A percentile compares a stretch with the other conserved stretches of the same genome.
These are phyloP conservation scores for Scutellaria galericulata DNA, from an alignment of 257 asterid species.

Conservation along the genomic window DNA sequence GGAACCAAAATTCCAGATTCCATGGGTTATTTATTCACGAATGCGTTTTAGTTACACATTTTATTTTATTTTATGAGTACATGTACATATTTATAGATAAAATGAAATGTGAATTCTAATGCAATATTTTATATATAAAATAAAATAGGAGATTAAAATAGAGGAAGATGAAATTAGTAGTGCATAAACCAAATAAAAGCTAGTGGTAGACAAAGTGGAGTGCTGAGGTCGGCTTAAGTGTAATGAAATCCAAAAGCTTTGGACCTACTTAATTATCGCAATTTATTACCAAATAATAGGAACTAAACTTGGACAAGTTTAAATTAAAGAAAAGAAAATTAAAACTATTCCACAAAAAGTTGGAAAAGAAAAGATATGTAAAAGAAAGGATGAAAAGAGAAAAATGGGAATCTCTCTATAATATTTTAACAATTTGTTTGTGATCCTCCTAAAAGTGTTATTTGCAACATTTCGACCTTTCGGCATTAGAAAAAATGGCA, in stretches of 20 bases:
- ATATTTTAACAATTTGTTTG: not conserved
- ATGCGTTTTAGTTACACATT: too few relatives aligned
- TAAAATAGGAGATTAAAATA: not conserved
- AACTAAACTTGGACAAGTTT: not conserved
- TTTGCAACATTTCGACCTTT: constrained; percentile 26
- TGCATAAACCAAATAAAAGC: not conserved
- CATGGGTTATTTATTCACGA: too few relatives aligned
- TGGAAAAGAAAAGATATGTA: not conserved
- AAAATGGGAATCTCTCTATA: constrained; percentile 25
- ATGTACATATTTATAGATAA: too few relatives aligned
- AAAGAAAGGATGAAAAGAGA: not conserved
- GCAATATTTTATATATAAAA: not conserved
- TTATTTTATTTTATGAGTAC: too few relatives aligned
- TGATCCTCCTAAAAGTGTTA: not conserved
- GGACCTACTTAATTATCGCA: not conserved
- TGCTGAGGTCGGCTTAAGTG: constrained; percentile 24
- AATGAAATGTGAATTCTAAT: too few relatives aligned
- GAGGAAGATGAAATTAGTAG: not conserved
- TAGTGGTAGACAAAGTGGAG: constrained; percentile 31
- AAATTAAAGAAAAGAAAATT: not conserved
- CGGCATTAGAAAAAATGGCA: constrained; percentile 18
- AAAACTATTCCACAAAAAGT: not conserved
- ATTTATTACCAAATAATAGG: not conserved
- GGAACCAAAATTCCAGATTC: too few relatives aligned
- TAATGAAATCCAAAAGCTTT: constrained; percentile 21